Base-by-base conservation (phyloP, 164 flowering plant species). In the Buxus sempervirens region DNA sequence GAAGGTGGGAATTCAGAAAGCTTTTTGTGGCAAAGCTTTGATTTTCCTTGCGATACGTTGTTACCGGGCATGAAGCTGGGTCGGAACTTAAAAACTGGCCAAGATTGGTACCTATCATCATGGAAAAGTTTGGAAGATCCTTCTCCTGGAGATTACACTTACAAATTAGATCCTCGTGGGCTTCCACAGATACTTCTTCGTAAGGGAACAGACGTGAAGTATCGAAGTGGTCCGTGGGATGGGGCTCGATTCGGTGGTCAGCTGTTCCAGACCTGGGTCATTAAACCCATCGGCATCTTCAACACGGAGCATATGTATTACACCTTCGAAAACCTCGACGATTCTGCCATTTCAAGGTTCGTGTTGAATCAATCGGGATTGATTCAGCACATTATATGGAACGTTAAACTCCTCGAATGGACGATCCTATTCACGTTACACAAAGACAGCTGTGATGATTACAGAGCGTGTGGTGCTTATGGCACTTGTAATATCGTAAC, bases 1-100 rank as follows among this genome's bases (percentile, higher is more conserved):
- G 59, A 60, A n/a, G 53, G 57, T 58, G 22, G 20, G 24, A 45
- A 51, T 49, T 2, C 64, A 36, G 64, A 60, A 1, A 60, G 36
- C 20, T 74, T n/a, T 59, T 10, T 73, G 0, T 84, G 87, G 85
- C 83, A 84, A 72, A 80, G 87, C 54, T 84, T 82, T 54, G 85
- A 84, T 68, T 63, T 75, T 64, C 85, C 81, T 0, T 15, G 65
- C 0, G 73, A 82, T 63, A 80, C 84, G 0, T 13, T 70, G 60
- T 20, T 84, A 26, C 80, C 84, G 0, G 80, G 79, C 9, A 76
- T 80, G 85, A 79, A 80, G 63, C 26, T 75, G 0, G 85, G 88
- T 10, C 45, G 69, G 64, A 69, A 84, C 63, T 38, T 61, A 0
- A 65, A 19, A 14, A 77, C 59, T 0, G 74, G 77, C 3, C 48